Conservation (phyloP, 257 asterid species). For the Forsythia viridissima region DNA sequence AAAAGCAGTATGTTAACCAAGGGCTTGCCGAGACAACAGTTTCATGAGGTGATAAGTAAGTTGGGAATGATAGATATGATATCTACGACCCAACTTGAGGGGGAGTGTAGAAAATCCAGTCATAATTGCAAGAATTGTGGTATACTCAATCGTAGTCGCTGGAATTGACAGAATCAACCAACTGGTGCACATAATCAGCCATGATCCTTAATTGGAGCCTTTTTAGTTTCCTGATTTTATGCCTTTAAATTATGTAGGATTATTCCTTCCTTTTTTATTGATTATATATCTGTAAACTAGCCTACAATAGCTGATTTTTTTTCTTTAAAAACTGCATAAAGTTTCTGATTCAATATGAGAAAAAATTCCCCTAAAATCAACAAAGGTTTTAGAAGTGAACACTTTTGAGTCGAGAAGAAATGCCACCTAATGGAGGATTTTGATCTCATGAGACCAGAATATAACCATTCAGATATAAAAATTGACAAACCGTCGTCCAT, state of each 20-base stretch:
- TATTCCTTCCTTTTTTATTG: too few relatives aligned
- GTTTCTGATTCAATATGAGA: not conserved
- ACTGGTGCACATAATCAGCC: not conserved
- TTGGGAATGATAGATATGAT: not conserved
- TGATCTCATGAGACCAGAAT: constrained; percentile 15
- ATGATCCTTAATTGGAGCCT: not conserved
- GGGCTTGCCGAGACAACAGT: not conserved
- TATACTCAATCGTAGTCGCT: not conserved
- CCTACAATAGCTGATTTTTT: not conserved
- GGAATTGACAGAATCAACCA: not conserved
- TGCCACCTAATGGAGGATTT: not conserved
- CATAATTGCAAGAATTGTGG: too few relatives aligned
- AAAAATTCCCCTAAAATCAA: not conserved
- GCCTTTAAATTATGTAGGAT: too few relatives aligned
- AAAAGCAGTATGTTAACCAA: not conserved
- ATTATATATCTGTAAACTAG: not conserved
- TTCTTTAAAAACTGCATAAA: not conserved
- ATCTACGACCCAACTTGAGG: too few relatives aligned
- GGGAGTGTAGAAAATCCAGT: too few relatives aligned
- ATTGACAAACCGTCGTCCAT: not conserved
- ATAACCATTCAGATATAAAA: constrained; percentile 3
- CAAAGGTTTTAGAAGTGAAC: not conserved
- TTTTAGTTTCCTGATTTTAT: too few relatives aligned
- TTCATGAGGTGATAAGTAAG: not conserved
- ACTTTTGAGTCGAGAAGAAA: not conserved